Conservation (phyloP, 176 grass and related monocot species). For the Oryza rufipogon region DNA sequence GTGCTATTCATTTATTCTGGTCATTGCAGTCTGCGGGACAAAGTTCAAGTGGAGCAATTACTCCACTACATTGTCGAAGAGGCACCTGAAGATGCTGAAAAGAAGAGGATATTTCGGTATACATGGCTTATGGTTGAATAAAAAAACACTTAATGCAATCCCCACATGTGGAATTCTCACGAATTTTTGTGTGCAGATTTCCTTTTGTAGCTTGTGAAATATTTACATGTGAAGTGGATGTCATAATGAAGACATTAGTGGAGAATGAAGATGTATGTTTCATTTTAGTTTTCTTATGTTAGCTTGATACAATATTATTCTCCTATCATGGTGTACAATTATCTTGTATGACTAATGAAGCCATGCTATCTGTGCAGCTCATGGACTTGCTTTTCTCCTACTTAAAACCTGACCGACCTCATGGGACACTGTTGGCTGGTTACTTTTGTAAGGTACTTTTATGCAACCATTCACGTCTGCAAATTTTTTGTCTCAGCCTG, state of each 20-base stretch:
- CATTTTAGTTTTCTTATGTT: conserved; percentile 20
- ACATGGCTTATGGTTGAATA: conserved; percentile 17
- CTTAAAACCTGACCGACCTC: conserved; percentile 71
- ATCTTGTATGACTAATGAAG: conserved; percentile 30
- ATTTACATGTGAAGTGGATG: conserved; percentile 98
- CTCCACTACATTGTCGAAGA: conserved; percentile 88
- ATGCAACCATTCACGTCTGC: conserved; percentile 26
- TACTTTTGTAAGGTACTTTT: conserved; percentile 94
- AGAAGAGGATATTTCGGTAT: conserved; percentile 88
- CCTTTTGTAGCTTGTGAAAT: conserved; percentile 99
- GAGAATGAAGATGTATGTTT: conserved; percentile 86
- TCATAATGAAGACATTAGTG: conserved; percentile 91
- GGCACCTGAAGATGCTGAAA: conserved; percentile 80
- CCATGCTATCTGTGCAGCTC: conserved; percentile 58
- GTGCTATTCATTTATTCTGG: conserved; percentile 27
- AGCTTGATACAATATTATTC: background rate
- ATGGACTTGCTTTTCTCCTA: conserved; percentile 95
- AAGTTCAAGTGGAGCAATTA: conserved; percentile 78
- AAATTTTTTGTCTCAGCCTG: background rate
- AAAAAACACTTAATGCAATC: background rate
- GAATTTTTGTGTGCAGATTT: conserved; percentile 64
- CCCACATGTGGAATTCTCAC: conserved; percentile 27
- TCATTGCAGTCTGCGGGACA: conserved; percentile 79
- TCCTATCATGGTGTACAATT: background rate
- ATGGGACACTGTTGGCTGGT: conserved; percentile 76